Conservation (phyloP, 2,329 filamentous ascomycete genomes). For the Chalara sp. region DNA sequence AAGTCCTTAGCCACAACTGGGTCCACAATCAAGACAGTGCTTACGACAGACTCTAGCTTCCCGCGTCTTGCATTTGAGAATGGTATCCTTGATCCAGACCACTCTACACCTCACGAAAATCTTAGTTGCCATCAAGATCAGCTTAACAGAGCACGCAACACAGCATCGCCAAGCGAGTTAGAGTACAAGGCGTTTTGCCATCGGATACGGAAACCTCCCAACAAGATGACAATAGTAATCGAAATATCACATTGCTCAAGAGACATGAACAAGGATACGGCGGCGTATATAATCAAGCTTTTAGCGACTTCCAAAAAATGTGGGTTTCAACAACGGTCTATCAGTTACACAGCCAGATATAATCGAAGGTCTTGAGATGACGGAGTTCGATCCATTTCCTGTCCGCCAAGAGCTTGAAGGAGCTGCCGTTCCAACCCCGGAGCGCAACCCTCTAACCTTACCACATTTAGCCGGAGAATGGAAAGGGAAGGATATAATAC, state of each 20-base stretch:
- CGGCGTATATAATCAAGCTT: slow-evolving; percentile 7
- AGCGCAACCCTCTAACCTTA: background rate
- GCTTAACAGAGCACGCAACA: slow-evolving; percentile 2
- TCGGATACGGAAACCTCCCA: background rate
- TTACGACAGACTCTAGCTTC: slow-evolving; percentile 6
- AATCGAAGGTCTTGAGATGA: slow-evolving; percentile 18
- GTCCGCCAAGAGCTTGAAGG: slow-evolving; percentile 2
- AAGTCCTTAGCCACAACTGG: slow-evolving; percentile 7
- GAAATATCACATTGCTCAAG: slow-evolving; percentile 4
- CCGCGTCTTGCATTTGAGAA: slow-evolving; percentile 2
- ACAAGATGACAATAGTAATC: slow-evolving; percentile 1
- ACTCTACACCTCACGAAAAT: slow-evolving; percentile 5
- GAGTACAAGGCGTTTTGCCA: slow-evolving; percentile 1
- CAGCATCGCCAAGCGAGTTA: slow-evolving; percentile 6
- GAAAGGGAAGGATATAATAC: slow-evolving; percentile 7
- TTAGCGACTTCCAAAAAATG: slow-evolving; percentile 16
- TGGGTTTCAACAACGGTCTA: slow-evolving; percentile 23
- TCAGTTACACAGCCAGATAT: slow-evolving; percentile 23
- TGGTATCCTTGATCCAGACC: slow-evolving; percentile 3
- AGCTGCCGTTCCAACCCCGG: background rate
- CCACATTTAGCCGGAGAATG: slow-evolving; percentile 13
- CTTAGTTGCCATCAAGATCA: background rate
- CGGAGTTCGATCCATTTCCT: slow-evolving; percentile 9
- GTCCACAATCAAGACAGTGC: slow-evolving; percentile 1
- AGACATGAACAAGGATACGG: slow-evolving; percentile 6